phyloP scores from a whole-genome alignment of 2,329 filamentous ascomycete species.

The Diaporthe destruens region DNA sequence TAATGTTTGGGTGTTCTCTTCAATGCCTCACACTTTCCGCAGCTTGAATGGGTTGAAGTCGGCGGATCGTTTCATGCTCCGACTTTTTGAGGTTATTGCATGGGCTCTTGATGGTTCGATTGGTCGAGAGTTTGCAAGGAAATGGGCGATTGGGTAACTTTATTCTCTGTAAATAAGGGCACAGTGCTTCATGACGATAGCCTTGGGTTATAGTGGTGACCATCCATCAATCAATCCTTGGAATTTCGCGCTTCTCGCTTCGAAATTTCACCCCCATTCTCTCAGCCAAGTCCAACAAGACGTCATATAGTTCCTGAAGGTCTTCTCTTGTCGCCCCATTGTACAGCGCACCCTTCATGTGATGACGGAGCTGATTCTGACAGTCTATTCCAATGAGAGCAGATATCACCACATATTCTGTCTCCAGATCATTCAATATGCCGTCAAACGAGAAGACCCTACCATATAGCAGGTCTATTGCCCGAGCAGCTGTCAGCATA shows the following conservation, averaged over 20 bases:
- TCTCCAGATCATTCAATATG: slow-evolving; percentile 5
- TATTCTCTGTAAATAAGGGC: background rate
- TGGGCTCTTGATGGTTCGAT: background rate
- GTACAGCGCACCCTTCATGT: background rate
- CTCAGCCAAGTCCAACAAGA: background rate
- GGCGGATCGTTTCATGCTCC: slow-evolving; percentile 3
- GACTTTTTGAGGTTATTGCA: background rate
- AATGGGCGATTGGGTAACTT: background rate
- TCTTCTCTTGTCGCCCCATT: slow-evolving; percentile 7
- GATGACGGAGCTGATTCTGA: background rate
- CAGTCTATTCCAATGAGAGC: background rate
- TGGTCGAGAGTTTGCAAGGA: background rate
- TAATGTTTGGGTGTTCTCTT: background rate
- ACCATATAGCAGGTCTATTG: background rate
- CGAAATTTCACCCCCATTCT: slow-evolving; percentile 5
- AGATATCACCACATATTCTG: background rate
- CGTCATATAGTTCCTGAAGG: background rate
- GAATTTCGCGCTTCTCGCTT: background rate
- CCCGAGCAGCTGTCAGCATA: background rate
- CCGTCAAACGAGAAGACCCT: slow-evolving; percentile 3
- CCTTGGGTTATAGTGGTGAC: accelerated
- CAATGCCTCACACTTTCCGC: slow-evolving; percentile 18
- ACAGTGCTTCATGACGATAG: background rate
- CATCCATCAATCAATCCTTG: background rate
- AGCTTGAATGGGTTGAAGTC: slow-evolving; percentile 7